These are phyloP conservation scores for Neckera pumila DNA, from an alignment of 225 moss, liverwort and hornwort species.

Conservation along the genomic window DNA sequence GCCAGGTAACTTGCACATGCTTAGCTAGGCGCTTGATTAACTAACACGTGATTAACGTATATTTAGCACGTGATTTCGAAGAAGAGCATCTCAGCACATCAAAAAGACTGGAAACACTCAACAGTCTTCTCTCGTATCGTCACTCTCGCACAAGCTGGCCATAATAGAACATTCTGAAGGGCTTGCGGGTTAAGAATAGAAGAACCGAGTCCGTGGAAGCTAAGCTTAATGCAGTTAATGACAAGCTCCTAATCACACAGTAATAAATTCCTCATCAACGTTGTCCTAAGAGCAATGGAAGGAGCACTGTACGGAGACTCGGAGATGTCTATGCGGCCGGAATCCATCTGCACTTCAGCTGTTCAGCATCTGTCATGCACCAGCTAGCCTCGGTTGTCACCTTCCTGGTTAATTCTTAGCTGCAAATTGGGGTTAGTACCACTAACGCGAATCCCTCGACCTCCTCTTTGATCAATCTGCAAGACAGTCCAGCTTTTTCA, in stretches of 20 bases:
- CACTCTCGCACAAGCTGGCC: background rate
- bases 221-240: background rate
- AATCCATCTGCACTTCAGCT: background rate
- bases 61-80: background rate
- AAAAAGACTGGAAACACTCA: background rate
- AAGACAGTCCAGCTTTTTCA: background rate
- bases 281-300: background rate
- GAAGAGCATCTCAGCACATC: background rate
- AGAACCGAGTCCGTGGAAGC: background rate
- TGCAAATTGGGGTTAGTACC: background rate
- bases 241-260: background rate
- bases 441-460: too few species aligned
- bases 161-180: background rate
- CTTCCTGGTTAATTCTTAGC: background rate
- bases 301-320: background rate
- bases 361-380: background rate
- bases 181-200: background rate
- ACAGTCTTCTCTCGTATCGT: background rate
- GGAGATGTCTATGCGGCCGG: background rate
- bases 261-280: background rate
- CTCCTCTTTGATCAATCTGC: background rate
- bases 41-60: background rate
- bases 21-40: background rate
- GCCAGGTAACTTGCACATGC: background rate
- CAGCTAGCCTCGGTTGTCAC: too few species aligned